phyloP scores from a whole-genome alignment of 768 basidiomycete genomes.

The Sistotremastrum niveocremeum region DNA sequence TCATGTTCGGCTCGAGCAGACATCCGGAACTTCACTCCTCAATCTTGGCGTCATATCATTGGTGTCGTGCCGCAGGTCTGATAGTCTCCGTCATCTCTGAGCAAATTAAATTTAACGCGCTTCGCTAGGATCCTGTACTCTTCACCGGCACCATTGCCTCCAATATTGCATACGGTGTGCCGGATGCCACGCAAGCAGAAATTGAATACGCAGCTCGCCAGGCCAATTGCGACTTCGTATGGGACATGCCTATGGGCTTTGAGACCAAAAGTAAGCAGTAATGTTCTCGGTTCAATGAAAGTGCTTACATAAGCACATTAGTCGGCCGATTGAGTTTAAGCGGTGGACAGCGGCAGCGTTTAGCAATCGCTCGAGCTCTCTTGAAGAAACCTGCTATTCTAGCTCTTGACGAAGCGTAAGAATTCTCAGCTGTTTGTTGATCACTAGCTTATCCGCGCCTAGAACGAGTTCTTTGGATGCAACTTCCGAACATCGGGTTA shows the following conservation, averaged over 20 bases:
- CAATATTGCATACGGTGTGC: conserved; percentile 84
- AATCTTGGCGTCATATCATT: conserved; percentile 79
- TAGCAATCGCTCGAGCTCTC: conserved; percentile 77
- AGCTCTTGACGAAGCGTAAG: conserved; percentile 67
- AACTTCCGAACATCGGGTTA: conserved; percentile 75
- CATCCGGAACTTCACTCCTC: conserved; percentile 72
- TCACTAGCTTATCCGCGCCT: too few relatives aligned
- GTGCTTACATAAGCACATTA: conserved; percentile 13
- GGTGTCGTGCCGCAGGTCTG: conserved; percentile 82
- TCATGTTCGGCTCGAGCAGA: conserved; percentile 29
- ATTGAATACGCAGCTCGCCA: conserved; percentile 80
- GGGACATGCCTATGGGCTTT: conserved; percentile 88
- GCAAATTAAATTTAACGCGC: not conserved
- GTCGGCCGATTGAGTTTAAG: conserved; percentile 58
- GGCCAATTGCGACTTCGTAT: conserved; percentile 94
- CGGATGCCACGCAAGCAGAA: conserved; percentile 60
- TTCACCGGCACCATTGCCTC: conserved; percentile 91
- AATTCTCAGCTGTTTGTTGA: too few relatives aligned
- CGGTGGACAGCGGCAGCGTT: conserved; percentile 70
- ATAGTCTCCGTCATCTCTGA: not conserved
- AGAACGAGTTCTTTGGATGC: conserved; percentile 74
- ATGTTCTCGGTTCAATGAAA: not conserved
- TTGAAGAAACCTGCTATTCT: conserved; percentile 82
- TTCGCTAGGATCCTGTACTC: conserved; percentile 55
- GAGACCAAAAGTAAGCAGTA: conserved; percentile 70